Conservation (phyloP, 2,329 filamentous ascomycete species). For the Decorospora gaudefroyi region DNA sequence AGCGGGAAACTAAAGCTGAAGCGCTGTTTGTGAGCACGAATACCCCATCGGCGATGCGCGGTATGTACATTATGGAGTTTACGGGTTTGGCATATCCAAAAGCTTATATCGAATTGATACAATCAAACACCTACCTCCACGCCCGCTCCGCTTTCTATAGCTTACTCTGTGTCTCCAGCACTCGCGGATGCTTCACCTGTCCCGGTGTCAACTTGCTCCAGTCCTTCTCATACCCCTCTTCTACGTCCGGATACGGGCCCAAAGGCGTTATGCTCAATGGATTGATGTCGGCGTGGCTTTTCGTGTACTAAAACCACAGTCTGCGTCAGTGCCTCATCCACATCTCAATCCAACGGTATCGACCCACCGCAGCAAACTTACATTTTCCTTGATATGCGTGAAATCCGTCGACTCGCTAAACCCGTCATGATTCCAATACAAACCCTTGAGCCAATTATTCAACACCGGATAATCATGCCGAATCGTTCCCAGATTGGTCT, state of each 20-base stretch:
- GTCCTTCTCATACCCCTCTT: constrained; percentile 57
- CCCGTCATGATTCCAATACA: constrained; percentile 62
- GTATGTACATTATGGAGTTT: constrained; percentile 22
- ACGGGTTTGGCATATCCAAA: constrained; percentile 12
- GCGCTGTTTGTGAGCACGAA: constrained; percentile 9
- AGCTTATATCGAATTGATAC: constrained; percentile 11
- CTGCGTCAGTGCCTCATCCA: not conserved
- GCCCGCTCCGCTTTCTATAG: constrained; percentile 11
- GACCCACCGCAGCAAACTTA: constrained; percentile 28
- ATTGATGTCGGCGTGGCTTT: constrained; percentile 64
- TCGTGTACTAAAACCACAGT: constrained; percentile 54
- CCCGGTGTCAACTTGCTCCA: constrained; percentile 56
- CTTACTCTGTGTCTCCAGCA: constrained; percentile 39
- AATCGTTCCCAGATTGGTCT: constrained; percentile 66
- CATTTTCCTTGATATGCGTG: constrained; percentile 69
- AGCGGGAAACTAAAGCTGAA: not conserved
- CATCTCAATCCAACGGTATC: not conserved
- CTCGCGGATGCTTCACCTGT: constrained; percentile 51
- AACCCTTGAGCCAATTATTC: constrained; percentile 63
- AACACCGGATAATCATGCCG: constrained; percentile 64
- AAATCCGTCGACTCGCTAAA: constrained; percentile 66
- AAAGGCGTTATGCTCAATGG: constrained; percentile 65
- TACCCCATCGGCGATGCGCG: constrained; percentile 13
- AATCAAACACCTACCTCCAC: not conserved
- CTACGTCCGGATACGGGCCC: constrained; percentile 64